phyloP scores from a whole-genome alignment of 1,284 basidiomycete species.

The Pholiota adiposa region DNA sequence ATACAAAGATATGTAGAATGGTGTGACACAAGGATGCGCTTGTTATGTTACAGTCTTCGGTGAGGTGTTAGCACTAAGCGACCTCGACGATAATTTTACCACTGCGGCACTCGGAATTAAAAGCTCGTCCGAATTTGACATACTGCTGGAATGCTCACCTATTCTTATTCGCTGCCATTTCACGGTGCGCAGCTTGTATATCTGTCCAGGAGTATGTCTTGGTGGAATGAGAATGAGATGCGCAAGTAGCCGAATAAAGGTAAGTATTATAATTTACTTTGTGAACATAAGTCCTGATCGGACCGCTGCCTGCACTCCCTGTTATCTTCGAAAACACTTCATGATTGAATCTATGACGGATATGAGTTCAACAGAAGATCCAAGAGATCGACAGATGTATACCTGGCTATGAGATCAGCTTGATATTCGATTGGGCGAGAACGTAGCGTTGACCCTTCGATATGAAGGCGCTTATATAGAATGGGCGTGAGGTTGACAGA shows the following conservation, averaged over 20 bases:
- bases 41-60: not conserved
- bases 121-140: not conserved
- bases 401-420: slow-evolving; percentile 74
- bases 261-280: slow-evolving; percentile 54
- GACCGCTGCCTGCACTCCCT: slow-evolving; percentile 56
- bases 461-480: slow-evolving; percentile 84
- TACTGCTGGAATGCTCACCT: slow-evolving; percentile 41
- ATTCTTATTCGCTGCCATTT: slow-evolving; percentile 88
- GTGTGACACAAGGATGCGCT: not conserved
- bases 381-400: slow-evolving; percentile 8
- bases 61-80: slow-evolving; percentile 29
- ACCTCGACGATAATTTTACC: slow-evolving; percentile 65
- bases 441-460: slow-evolving; percentile 90
- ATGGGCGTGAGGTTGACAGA: slow-evolving; percentile 72
- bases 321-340: slow-evolving; percentile 66
- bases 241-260: not conserved
- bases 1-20: not conserved
- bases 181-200: slow-evolving; percentile 83
- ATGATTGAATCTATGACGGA: slow-evolving; percentile 40
- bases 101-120: slow-evolving; percentile 31
- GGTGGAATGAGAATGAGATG: slow-evolving; percentile 10
- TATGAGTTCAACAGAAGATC: not conserved
- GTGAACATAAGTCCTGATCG: slow-evolving; percentile 78
- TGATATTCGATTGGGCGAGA: slow-evolving; percentile 84
- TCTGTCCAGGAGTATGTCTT: slow-evolving; percentile 85